Evolutionary conservation across 164 flowering plant genomes (phyloP).

Genomic region (Stephania cephalantha): DNA sequence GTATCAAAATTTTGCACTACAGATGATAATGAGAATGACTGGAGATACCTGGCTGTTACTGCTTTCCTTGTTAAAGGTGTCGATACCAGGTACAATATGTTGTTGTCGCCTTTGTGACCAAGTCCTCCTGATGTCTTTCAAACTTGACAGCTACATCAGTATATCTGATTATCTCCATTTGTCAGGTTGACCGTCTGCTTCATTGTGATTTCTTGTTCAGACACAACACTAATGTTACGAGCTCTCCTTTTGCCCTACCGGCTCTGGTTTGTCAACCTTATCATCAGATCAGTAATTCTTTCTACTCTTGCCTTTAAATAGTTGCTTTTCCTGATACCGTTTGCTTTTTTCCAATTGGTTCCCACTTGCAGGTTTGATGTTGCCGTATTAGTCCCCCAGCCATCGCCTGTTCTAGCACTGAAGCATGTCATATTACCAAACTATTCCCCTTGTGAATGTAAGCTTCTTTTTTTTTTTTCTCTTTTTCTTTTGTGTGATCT

Average conservation of each 20-base stretch:
- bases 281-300: not conserved
- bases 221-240: constrained; percentile 75
- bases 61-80: constrained; percentile 72
- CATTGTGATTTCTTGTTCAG: constrained; percentile 82
- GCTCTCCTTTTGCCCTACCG: constrained; percentile 80
- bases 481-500: not conserved
- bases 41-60: constrained; percentile 95
- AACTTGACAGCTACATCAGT: not conserved
- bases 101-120: not conserved
- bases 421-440: constrained; percentile 66
- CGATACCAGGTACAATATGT: constrained; percentile 48
- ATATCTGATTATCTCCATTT: constrained; percentile 3
- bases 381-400: constrained; percentile 55
- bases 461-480: constrained; percentile 12
- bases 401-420: constrained; percentile 77
- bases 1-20: constrained; percentile 16
- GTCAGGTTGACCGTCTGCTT: constrained; percentile 80
- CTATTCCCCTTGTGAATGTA: constrained; percentile 37
- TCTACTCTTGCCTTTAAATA: not conserved
- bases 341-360: constrained; percentile 3
- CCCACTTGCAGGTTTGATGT: constrained; percentile 79
- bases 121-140: not conserved
- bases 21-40: constrained; percentile 72
- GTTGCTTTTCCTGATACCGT: not conserved
- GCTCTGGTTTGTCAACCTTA: constrained; percentile 48